These are phyloP conservation scores for Phaeodactylum tricornutum DNA, from an alignment of 108 stramenopile species.

Conservation along the genomic window DNA sequence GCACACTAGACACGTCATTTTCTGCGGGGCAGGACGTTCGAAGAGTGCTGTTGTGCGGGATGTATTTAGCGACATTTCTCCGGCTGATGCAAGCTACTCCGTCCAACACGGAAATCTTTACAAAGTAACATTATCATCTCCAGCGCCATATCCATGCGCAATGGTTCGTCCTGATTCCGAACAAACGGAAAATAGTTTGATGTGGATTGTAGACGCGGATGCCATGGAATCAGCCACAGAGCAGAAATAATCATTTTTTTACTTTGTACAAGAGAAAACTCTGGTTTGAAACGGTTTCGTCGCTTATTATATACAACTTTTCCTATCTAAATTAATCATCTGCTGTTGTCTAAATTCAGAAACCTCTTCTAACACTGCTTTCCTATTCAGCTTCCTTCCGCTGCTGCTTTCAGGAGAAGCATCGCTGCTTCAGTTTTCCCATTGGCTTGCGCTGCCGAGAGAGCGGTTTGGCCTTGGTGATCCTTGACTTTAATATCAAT, in stretches of 20 bases:
- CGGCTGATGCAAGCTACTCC: not conserved
- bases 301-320: too few species aligned
- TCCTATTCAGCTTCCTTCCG: too few species aligned
- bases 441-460: constrained; percentile 62
- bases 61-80: constrained; percentile 23
- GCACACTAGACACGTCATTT: constrained; percentile 51
- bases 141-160: constrained; percentile 63
- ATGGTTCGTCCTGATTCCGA: constrained; percentile 45
- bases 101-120: constrained; percentile 1
- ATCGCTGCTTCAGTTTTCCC: constrained; percentile 31
- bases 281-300: not conserved
- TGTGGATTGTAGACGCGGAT: constrained; percentile 72
- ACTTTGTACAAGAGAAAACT: not conserved
- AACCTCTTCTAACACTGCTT: too few species aligned
- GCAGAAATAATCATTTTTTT: not conserved
- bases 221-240: constrained; percentile 21
- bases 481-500: constrained; percentile 27
- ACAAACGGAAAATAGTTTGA: constrained; percentile 20
- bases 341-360: too few species aligned
- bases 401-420: too few species aligned
- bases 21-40: constrained; percentile 68
- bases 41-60: constrained; percentile 52
- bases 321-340: too few species aligned
- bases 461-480: constrained; percentile 44
- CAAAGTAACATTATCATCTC: constrained; percentile 22